Base-by-base conservation (phyloP, 257 asterid species). In the Gynochthodes officinalis region DNA sequence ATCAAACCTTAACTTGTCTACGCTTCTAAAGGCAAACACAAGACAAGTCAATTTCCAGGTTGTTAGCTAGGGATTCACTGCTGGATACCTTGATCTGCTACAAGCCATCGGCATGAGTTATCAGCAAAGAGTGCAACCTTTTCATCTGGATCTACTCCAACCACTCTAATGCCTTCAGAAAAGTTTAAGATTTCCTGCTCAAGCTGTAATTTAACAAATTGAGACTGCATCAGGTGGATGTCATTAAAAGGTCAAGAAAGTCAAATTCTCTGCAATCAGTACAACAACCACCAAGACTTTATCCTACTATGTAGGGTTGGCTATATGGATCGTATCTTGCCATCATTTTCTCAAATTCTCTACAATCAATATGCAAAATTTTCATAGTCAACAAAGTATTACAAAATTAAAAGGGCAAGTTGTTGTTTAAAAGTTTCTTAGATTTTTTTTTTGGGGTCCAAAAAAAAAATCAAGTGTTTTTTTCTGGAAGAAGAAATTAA, bases 41-140 rank as follows among this genome's bases (percentile, higher is more conserved):
- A 32, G 10, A 71, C 7, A 27, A 32, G 44, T 59, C 69, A 64
- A 30, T 14, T 44, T 44, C 21, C 21, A 25, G 33, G 39, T 33
- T 59, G 27, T 60, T 48, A 72, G 69, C 53, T 23, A 28, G 5
- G 46, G 67, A 59, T 19, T 43, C 59, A 61, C 9, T 10, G 30
- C 52, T 62, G 23, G 44, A 66, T 79, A 92, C 98, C 98, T 90
- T 92, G 96, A 81, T 92, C 98, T 30, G 96, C 86, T 75, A 88
- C 86, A 71, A 92, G 98, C 98, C 98, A 92, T 75, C 98, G 87
- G 59, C 96, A 90, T 67, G 98, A 92, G 82, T 92, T 92, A 79
- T 92, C 98, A 64, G 98, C 98, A 82, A 90, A 92, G 57, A 92
- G 92, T 42, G 96, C 96, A 74, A 90, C 60, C 81, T 92, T 92